A percentile compares a stretch with the other conserved stretches of the same genome.
phyloP scores from a whole-genome alignment of 345 rosid genomes.

The Reutealis trisperma region DNA sequence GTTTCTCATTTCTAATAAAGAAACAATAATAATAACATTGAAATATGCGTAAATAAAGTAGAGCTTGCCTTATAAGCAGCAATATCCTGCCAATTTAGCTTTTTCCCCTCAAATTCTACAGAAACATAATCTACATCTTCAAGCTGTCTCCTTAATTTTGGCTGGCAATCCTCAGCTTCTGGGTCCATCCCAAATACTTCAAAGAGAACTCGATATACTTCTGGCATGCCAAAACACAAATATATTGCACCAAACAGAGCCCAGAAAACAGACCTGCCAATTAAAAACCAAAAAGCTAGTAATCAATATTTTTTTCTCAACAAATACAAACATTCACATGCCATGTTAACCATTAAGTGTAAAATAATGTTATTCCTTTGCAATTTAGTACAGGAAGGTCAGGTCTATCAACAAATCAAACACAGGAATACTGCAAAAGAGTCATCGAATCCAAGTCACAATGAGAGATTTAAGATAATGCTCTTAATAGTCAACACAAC shows the following conservation, averaged over 20 bases:
- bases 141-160: slow-evolving; percentile 86
- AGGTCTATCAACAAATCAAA: background rate
- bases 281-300: slow-evolving; percentile 10
- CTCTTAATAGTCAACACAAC: background rate
- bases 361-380: background rate
- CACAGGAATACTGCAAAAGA: background rate
- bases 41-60: background rate
- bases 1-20: background rate
- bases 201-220: slow-evolving; percentile 88
- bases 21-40: background rate
- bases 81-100: slow-evolving; percentile 87
- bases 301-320: background rate
- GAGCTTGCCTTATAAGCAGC: slow-evolving; percentile 76
- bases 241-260: slow-evolving; percentile 95
- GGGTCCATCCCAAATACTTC: slow-evolving; percentile 99
- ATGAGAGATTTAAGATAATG: background rate
- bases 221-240: slow-evolving; percentile 93
- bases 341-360: background rate
- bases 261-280: slow-evolving; percentile 83
- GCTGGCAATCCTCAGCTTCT: slow-evolving; percentile 89
- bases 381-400: background rate
- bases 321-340: background rate
- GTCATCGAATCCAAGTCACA: background rate
- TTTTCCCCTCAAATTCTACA: slow-evolving; percentile 81
- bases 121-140: slow-evolving; percentile 96